Evolutionary conservation across 2,329 filamentous ascomycete species (phyloP).

Genomic region (Pseudogymnoascus sp.): DNA sequence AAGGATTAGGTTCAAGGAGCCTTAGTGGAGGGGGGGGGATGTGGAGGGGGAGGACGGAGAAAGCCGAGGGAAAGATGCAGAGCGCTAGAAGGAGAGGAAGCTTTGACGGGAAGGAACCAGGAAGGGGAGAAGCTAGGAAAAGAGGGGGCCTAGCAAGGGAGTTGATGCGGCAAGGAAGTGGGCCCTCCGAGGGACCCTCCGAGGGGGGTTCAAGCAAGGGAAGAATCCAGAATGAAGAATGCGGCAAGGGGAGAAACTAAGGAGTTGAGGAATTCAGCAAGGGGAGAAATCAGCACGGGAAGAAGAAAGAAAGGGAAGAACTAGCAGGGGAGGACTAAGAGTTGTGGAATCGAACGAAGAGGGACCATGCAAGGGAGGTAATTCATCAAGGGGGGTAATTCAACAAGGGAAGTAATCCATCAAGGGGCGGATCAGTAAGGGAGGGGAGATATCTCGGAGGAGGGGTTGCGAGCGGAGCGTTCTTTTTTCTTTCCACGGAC

Average conservation of each 20-base stretch:
- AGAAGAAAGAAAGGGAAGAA: no score
- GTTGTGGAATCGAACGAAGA: no score
- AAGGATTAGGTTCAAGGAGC: constrained; percentile 20
- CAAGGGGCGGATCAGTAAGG: not conserved
- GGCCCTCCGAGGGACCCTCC: not conserved
- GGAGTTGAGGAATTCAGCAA: not conserved
- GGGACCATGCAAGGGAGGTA: no score
- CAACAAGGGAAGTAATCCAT: no score
- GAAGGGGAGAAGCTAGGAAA: not conserved
- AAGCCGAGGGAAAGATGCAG: not conserved
- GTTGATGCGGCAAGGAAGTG: not conserved
- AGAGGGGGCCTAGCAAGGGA: not conserved
- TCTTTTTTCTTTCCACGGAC: not conserved
- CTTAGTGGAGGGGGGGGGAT: not conserved
- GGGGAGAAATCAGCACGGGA: no score
- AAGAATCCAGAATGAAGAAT: not conserved
- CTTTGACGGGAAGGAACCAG: not conserved
- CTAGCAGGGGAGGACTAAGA: no score
- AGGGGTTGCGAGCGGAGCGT: not conserved
- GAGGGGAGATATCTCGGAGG: not conserved
- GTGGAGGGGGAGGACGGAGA: not conserved
- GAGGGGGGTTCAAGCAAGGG: not conserved
- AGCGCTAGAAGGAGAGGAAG: not conserved
- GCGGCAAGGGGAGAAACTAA: not conserved
- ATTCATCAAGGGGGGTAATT: no score